phyloP scores from a whole-genome alignment of 805 yeast genomes.

The Lipomyces yamadae region DNA sequence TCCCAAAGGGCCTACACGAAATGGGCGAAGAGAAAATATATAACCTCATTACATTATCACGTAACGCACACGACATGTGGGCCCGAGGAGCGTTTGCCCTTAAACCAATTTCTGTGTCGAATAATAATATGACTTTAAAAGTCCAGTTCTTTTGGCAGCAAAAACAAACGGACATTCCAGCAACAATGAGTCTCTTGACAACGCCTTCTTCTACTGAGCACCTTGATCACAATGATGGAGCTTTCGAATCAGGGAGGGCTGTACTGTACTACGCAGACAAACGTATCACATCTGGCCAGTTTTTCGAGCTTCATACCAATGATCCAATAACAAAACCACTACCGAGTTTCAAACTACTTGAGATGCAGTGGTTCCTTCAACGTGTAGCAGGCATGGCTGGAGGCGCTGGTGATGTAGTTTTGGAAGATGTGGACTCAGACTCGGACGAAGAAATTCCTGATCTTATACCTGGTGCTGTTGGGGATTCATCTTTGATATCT shows the following conservation, averaged over 20 bases:
- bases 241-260: neutral
- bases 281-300: slow-evolving; percentile 1
- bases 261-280: neutral
- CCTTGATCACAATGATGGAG: slow-evolving; percentile 2
- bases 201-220: neutral
- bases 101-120: slow-evolving; percentile 1
- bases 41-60: slow-evolving; percentile 1
- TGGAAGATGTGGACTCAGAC: neutral
- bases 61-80: neutral
- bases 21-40: neutral
- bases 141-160: slow-evolving; percentile 1
- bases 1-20: neutral
- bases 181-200: slow-evolving; percentile 1
- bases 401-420: neutral
- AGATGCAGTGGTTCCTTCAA: slow-evolving; percentile 2
- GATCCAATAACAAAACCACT: neutral
- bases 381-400: slow-evolving; percentile 1
- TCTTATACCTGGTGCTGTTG: neutral
- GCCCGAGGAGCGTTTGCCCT: slow-evolving; percentile 4
- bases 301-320: neutral
- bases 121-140: neutral
- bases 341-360: slow-evolving; percentile 1
- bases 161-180: neutral
- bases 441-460: neutral
- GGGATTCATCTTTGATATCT: slow-evolving; percentile 1